Evolutionary conservation across 805 yeast genomes (phyloP).

Genomic region (Hyphopichia homilentoma): DNA sequence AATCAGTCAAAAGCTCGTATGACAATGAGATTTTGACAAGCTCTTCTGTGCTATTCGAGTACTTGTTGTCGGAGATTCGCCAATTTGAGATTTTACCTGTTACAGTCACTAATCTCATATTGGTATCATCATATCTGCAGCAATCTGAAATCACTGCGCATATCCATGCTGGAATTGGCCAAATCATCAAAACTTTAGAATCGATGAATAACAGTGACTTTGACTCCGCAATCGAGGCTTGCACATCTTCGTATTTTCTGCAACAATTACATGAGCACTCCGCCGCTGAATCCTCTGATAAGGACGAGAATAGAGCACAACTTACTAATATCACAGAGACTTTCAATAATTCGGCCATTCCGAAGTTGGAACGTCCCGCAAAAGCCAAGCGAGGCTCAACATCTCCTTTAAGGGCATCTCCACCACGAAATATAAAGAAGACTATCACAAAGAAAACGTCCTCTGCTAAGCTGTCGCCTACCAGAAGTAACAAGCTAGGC

Average conservation of each 20-base stretch:
- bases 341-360: too few relatives aligned
- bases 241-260: conserved; percentile 26
- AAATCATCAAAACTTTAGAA: conserved; percentile 12
- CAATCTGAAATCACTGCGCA: conserved; percentile 2
- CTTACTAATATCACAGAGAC: too few relatives aligned
- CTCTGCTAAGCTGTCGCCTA: conserved; percentile 1
- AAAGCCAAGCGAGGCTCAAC: conserved; percentile 17
- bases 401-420: conserved; percentile 20
- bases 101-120: conserved; percentile 3
- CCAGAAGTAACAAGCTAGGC: conserved; percentile 5
- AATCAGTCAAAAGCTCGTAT: conserved; percentile 42
- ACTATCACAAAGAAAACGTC: conserved; percentile 8
- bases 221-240: conserved; percentile 29
- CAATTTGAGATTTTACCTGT: conserved; percentile 8
- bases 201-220: conserved; percentile 29
- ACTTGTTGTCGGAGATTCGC: conserved; percentile 27
- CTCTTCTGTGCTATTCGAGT: conserved; percentile 55
- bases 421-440: conserved; percentile 11
- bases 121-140: neutral
- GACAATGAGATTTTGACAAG: conserved; percentile 54
- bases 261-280: conserved; percentile 11
- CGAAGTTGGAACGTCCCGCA: too few relatives aligned
- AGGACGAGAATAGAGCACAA: too few relatives aligned
- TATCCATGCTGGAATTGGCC: conserved; percentile 3
- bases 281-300: neutral